Conservation (phyloP, 768 basidiomycete genomes). For the Psilocybe subaeruginosa region DNA sequence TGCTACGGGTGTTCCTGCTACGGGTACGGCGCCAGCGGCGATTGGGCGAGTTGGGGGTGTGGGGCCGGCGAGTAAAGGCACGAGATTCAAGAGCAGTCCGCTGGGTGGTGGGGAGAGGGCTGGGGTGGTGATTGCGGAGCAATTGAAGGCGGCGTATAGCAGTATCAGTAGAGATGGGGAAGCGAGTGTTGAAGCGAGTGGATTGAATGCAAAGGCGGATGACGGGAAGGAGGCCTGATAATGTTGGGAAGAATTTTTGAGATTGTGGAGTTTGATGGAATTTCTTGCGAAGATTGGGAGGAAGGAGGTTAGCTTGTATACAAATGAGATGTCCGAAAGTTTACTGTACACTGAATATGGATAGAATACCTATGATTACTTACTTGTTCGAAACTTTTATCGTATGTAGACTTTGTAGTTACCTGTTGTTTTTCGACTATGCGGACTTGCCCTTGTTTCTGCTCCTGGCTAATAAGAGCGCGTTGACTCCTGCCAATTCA, state of each 20-base stretch:
- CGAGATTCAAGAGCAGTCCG: conserved; percentile 78
- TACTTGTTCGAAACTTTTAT: too few relatives aligned
- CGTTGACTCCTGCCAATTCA: too few relatives aligned
- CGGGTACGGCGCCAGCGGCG: conserved; percentile 1
- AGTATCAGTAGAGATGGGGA: conserved; percentile 20
- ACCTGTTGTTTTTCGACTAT: too few relatives aligned
- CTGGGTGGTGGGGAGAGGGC: conserved; percentile 44
- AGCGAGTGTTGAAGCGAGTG: neutral
- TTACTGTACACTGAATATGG: too few relatives aligned
- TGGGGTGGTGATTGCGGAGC: conserved; percentile 53
- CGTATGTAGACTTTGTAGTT: too few relatives aligned
- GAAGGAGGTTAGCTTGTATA: too few relatives aligned
- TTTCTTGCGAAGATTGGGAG: too few relatives aligned
- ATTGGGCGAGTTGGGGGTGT: conserved; percentile 3
- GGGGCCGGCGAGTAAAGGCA: conserved; percentile 41
- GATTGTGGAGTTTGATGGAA: too few relatives aligned
- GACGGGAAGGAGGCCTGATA: neutral
- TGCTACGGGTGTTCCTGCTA: neutral
- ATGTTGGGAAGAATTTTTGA: neutral
- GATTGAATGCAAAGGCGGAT: neutral
- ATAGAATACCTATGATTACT: too few relatives aligned
- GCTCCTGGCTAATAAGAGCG: too few relatives aligned
- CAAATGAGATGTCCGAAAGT: too few relatives aligned
- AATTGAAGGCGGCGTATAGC: conserved; percentile 38
- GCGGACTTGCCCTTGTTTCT: too few relatives aligned